Conservation (phyloP, 2,329 filamentous ascomycete species). For the Pleurostoma richardsiae region DNA sequence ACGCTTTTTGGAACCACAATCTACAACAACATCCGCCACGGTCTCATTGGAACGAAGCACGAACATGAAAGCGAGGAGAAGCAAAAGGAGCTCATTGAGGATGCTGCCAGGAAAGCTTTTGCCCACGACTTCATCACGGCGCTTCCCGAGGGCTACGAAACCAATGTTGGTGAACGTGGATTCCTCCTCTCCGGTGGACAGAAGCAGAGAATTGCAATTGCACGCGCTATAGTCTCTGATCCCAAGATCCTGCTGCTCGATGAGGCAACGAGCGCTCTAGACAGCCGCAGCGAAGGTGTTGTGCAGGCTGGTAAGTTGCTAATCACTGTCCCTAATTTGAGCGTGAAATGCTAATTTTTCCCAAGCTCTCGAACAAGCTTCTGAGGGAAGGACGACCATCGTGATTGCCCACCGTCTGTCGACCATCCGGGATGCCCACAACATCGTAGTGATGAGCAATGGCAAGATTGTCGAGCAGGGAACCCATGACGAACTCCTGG, state of each 20-base stretch:
- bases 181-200: conserved; percentile 92
- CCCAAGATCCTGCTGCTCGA: conserved; percentile 91
- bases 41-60: conserved; percentile 76
- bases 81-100: conserved; percentile 65
- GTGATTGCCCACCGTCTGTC: conserved; percentile 93
- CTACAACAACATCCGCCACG: conserved; percentile 83
- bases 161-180: conserved; percentile 90
- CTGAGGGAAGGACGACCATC: conserved; percentile 86
- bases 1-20: conserved; percentile 87
- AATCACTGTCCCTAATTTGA: no score
- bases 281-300: conserved; percentile 71
- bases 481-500: conserved; percentile 74
- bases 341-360: no score
- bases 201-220: conserved; percentile 95
- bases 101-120: conserved; percentile 86
- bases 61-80: conserved; percentile 65
- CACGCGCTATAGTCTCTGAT: conserved; percentile 82
- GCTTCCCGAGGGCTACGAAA: conserved; percentile 86
- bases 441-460: conserved; percentile 87
- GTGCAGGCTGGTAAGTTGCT: conserved; percentile 56
- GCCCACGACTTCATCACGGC: conserved; percentile 84
- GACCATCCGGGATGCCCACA: conserved; percentile 90
- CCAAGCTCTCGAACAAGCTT: conserved; percentile 73
- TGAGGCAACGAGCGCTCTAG: conserved; percentile 81
- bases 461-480: conserved; percentile 92